Conservation (phyloP, 495 filamentous ascomycete genomes). For the Lasiosphaeria miniovina region DNA sequence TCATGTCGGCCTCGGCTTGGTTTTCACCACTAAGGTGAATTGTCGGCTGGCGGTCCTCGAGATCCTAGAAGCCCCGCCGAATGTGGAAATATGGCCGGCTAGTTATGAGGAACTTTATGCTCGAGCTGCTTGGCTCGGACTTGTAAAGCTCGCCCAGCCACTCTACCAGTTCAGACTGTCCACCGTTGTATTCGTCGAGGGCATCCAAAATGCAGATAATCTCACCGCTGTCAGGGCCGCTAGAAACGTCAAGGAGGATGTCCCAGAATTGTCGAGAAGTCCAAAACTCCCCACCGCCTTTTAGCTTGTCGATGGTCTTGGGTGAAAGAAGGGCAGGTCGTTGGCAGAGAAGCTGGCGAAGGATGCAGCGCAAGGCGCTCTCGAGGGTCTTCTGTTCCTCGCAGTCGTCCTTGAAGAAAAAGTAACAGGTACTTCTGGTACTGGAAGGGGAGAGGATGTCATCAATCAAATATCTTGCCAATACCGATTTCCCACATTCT, state of each 20-base stretch:
- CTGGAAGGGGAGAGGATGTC: constrained; percentile 21
- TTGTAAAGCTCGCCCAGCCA: constrained; percentile 3
- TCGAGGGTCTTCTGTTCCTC: constrained; percentile 39
- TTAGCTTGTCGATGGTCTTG: constrained; percentile 18
- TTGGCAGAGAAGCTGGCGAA: constrained; percentile 46
- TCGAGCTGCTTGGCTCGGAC: neutral
- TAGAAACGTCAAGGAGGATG: constrained; percentile 33
- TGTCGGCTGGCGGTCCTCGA: constrained; percentile 23
- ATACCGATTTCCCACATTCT: constrained; percentile 55
- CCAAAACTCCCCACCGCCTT: constrained; percentile 22
- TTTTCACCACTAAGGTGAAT: constrained; percentile 38
- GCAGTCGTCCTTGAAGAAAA: constrained; percentile 52
- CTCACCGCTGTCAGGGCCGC: constrained; percentile 37
- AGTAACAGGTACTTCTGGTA: constrained; percentile 41
- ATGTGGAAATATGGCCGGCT: constrained; percentile 48
- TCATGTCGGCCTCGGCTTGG: constrained; percentile 6
- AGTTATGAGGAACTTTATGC: constrained; percentile 49
- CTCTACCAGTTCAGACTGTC: constrained; percentile 10
- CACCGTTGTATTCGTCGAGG: constrained; percentile 39
- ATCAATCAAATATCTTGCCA: constrained; percentile 46
- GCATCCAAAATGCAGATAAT: constrained; percentile 52
- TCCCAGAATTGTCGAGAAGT: constrained; percentile 38
- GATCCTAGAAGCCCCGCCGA: constrained; percentile 26
- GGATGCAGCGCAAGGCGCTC: constrained; percentile 42
- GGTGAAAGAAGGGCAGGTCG: constrained; percentile 32